Conservation (phyloP, 169 alveolate genomes). For the Eimeria brunetti region DNA sequence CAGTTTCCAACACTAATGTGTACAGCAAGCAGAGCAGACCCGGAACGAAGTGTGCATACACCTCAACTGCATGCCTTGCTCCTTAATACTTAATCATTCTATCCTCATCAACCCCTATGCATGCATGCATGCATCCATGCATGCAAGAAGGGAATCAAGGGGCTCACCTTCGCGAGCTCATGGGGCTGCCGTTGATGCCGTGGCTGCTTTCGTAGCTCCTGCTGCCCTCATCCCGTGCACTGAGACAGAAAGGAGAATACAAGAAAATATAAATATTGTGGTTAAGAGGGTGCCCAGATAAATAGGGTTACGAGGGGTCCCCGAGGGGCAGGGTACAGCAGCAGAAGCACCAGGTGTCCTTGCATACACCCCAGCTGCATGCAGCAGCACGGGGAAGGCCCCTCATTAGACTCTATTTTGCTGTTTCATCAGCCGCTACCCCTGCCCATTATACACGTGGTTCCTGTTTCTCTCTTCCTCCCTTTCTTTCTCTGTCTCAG, state of each 20-base stretch:
- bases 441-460: too few species aligned
- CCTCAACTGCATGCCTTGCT: too few species aligned
- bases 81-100: too few species aligned
- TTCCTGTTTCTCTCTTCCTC: too few species aligned
- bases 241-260: not conserved
- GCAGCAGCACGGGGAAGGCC: too few species aligned
- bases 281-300: not conserved
- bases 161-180: constrained; percentile 3
- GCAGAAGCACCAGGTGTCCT: not conserved
- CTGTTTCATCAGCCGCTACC: too few species aligned
- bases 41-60: not conserved
- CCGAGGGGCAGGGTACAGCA: not conserved
- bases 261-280: not conserved
- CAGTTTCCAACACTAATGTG: not conserved
- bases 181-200: constrained; percentile 9
- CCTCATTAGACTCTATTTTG: too few species aligned
- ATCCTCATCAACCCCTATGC: too few species aligned
- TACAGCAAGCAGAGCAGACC: too few species aligned
- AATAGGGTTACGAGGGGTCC: too few species aligned
- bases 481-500: too few species aligned
- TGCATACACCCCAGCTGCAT: not conserved
- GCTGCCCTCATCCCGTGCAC: constrained; percentile 4
- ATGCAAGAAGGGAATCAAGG: not conserved
- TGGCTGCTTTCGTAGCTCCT: constrained; percentile 36
- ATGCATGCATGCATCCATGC: too few species aligned